phyloP scores from a whole-genome alignment of 2,329 filamentous ascomycete genomes.

The Dothistroma septosporum region DNA sequence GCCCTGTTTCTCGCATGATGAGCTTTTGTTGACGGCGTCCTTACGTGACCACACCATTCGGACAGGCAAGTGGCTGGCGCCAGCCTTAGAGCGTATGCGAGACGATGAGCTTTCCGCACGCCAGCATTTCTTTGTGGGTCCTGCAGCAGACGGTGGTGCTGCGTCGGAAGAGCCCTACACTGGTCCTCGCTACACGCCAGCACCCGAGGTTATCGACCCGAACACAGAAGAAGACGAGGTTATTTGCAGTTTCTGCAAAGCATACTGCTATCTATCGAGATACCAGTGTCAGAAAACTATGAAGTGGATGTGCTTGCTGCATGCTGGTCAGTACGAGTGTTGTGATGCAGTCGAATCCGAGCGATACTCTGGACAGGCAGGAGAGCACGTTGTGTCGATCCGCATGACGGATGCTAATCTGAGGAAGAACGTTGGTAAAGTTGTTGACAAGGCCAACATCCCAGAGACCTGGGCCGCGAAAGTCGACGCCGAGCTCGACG shows the following conservation, averaged over 20 bases:
- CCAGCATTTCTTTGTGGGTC: conserved; percentile 60
- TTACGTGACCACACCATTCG: conserved; percentile 75
- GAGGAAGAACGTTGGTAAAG: conserved; percentile 63
- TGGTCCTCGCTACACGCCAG: conserved; percentile 41
- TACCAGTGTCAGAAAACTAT: conserved; percentile 79
- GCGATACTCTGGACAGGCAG: conserved; percentile 53
- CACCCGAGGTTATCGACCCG: conserved; percentile 59
- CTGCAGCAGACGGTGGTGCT: conserved; percentile 42
- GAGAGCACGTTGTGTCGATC: conserved; percentile 69
- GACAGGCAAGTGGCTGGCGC: conserved; percentile 91
- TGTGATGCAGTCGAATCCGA: conserved; percentile 66
- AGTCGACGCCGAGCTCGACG: conserved; percentile 76
- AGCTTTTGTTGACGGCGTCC: conserved; percentile 85
- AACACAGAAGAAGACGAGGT: conserved; percentile 88
- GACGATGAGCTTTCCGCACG: conserved; percentile 68
- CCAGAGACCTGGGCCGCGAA: conserved; percentile 90
- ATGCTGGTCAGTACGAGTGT: conserved; percentile 76
- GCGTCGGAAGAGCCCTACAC: conserved; percentile 27
- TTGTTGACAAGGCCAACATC: conserved; percentile 78
- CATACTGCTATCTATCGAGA: conserved; percentile 84
- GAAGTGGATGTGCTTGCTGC: conserved; percentile 76
- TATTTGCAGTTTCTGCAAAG: conserved; percentile 87
- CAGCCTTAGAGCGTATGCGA: conserved; percentile 74
- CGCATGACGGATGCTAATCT: conserved; percentile 72
- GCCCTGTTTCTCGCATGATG: conserved; percentile 96